Conservation (phyloP, 345 rosid species). For the Sisymbrium irio region DNA sequence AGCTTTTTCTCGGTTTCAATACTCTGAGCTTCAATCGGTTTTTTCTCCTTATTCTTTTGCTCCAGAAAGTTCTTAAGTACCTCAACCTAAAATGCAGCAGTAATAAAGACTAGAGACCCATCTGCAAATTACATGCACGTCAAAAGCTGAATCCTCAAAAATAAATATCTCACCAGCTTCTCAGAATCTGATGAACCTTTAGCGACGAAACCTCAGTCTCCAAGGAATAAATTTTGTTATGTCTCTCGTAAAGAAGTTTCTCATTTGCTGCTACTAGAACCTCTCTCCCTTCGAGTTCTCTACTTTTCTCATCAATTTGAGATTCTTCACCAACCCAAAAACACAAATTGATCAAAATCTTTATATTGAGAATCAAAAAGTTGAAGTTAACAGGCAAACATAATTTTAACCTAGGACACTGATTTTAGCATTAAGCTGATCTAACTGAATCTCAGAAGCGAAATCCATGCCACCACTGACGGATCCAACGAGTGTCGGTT, state of each 20-base stretch:
- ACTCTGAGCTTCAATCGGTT: slow-evolving; percentile 44
- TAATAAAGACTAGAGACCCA: neutral
- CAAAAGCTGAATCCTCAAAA: neutral
- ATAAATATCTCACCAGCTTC: slow-evolving; percentile 54
- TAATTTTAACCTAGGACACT: slow-evolving; percentile 52
- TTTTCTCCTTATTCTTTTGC: slow-evolving; percentile 56
- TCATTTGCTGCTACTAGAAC: slow-evolving; percentile 52
- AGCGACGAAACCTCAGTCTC: slow-evolving; percentile 60
- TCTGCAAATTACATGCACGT: no score
- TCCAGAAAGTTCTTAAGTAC: slow-evolving; percentile 53
- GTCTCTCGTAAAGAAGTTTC: slow-evolving; percentile 54
- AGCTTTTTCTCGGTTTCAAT: slow-evolving; percentile 62
- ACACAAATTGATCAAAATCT: neutral
- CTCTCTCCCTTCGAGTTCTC: slow-evolving; percentile 59
- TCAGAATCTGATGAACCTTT: slow-evolving; percentile 58
- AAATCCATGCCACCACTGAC: slow-evolving; percentile 35
- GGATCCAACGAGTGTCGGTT: slow-evolving; percentile 18
- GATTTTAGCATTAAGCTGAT: slow-evolving; percentile 59
- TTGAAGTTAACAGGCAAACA: no score
- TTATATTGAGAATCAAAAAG: no score
- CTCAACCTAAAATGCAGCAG: slow-evolving; percentile 51
- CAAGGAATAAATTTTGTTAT: slow-evolving; percentile 55
- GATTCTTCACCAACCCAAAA: slow-evolving; percentile 48
- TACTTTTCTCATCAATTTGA: slow-evolving; percentile 49
- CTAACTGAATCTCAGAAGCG: slow-evolving; percentile 46